Conservation (phyloP, 2,329 filamentous ascomycete genomes). For the Nothophaeocryptopus gaeumannii region DNA sequence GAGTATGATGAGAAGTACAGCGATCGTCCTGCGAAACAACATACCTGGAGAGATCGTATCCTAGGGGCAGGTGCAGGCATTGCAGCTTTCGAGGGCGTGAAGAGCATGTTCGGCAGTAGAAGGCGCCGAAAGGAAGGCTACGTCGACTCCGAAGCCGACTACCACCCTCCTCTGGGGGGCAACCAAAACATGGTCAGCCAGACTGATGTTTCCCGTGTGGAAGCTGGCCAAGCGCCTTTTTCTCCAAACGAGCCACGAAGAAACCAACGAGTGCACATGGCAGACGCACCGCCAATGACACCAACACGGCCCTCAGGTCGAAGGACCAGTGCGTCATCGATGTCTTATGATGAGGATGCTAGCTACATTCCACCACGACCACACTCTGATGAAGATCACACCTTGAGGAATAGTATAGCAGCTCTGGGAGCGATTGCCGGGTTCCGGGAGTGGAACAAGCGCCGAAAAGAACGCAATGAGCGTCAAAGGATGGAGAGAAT, state of each 20-base stretch:
- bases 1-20: constrained; percentile 41
- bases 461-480: constrained; percentile 56
- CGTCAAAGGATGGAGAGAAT: constrained; percentile 59
- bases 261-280: constrained; percentile 14
- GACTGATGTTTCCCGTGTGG: constrained; percentile 48
- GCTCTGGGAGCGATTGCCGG: constrained; percentile 36
- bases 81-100: constrained; percentile 37
- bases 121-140: constrained; percentile 51
- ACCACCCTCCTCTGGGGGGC: constrained; percentile 41
- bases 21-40: constrained; percentile 15
- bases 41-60: constrained; percentile 46
- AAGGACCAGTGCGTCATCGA: constrained; percentile 36
- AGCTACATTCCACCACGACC: constrained; percentile 23
- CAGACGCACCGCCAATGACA: constrained; percentile 28
- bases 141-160: constrained; percentile 50
- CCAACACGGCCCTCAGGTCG: constrained; percentile 43
- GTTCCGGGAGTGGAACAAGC: constrained; percentile 45
- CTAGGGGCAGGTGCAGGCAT: constrained; percentile 47
- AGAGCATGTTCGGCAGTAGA: constrained; percentile 58
- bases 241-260: constrained; percentile 38
- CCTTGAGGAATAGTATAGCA: constrained; percentile 49
- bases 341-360: constrained; percentile 38
- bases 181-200: constrained; percentile 46
- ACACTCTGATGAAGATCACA: constrained; percentile 29
- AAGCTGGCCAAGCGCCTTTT: constrained; percentile 54